phyloP scores from a whole-genome alignment of 2,329 filamentous ascomycete species.

The Pyrenophora graminea region DNA sequence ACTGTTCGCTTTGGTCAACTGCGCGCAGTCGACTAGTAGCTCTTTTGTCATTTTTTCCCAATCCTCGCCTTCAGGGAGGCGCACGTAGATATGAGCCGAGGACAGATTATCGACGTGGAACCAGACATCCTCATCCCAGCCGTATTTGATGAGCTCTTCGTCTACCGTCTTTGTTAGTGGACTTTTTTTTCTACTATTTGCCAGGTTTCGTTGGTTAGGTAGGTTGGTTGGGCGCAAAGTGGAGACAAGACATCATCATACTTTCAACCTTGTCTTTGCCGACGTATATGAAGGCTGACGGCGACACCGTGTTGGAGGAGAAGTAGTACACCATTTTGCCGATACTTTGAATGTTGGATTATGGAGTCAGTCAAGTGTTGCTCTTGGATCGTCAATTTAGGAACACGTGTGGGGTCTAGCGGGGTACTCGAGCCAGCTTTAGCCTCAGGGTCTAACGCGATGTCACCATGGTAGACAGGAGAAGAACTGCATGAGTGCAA shows the following conservation, averaged over 20 bases:
- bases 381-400: constrained; percentile 28
- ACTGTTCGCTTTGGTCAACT: constrained; percentile 97
- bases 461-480: not conserved
- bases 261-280: constrained; percentile 99
- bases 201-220: no score
- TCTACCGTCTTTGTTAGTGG: constrained; percentile 59
- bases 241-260: constrained; percentile 52
- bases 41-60: constrained; percentile 82
- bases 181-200: not conserved
- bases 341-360: not conserved
- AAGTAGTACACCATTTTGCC: constrained; percentile 89
- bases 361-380: constrained; percentile 1
- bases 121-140: constrained; percentile 96
- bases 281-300: constrained; percentile 87
- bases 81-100: constrained; percentile 93
- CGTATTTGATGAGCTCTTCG: constrained; percentile 93
- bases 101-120: constrained; percentile 98
- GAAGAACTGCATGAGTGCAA: not conserved
- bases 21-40: constrained; percentile 85
- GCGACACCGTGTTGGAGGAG: constrained; percentile 80
- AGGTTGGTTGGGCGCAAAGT: not conserved
- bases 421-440: constrained; percentile 22
- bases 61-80: constrained; percentile 73
- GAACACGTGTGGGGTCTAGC: constrained; percentile 37
- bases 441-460: constrained; percentile 9